Evolutionary conservation across 139 green algal genomes (phyloP).

Genomic region (Volvox africanus): DNA sequence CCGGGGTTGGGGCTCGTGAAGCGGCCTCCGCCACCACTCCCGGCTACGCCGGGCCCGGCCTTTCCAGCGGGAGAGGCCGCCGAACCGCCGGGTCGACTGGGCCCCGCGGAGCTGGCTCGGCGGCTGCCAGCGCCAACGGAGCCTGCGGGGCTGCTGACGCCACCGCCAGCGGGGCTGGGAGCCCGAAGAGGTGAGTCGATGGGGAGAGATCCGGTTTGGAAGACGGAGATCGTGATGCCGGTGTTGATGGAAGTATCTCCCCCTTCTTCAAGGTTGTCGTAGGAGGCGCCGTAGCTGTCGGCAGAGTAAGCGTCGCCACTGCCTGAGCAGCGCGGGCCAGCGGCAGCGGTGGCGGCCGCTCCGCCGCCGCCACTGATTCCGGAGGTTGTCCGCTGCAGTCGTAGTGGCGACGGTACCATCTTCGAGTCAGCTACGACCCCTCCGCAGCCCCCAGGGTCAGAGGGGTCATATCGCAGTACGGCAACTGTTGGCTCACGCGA

Average conservation of each 20-base stretch:
- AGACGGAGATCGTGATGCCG: constrained; percentile 41
- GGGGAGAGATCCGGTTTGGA: constrained; percentile 45
- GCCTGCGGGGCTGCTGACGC: neutral
- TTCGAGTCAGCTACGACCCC: neutral
- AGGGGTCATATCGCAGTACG: neutral
- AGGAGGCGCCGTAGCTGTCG: neutral
- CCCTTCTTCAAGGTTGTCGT: neutral
- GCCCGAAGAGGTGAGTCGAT: constrained; percentile 44
- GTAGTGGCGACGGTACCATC: neutral
- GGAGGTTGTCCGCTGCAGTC: constrained; percentile 5
- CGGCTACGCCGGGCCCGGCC: no score
- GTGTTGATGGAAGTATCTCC: neutral
- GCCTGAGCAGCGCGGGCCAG: neutral
- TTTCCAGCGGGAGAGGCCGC: neutral
- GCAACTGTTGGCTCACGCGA: constrained; percentile 14
- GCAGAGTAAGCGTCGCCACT: neutral
- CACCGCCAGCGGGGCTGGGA: neutral
- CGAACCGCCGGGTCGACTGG: neutral
- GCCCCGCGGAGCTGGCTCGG: neutral
- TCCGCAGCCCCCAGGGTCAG: neutral
- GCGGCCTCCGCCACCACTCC: neutral
- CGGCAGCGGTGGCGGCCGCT: neutral
- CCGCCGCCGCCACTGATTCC: neutral
- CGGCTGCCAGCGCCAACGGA: neutral
- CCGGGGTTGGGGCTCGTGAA: constrained; percentile 7